Evolutionary conservation across 176 grass and related monocot genomes (phyloP).

Genomic region (Zizania latifolia): DNA sequence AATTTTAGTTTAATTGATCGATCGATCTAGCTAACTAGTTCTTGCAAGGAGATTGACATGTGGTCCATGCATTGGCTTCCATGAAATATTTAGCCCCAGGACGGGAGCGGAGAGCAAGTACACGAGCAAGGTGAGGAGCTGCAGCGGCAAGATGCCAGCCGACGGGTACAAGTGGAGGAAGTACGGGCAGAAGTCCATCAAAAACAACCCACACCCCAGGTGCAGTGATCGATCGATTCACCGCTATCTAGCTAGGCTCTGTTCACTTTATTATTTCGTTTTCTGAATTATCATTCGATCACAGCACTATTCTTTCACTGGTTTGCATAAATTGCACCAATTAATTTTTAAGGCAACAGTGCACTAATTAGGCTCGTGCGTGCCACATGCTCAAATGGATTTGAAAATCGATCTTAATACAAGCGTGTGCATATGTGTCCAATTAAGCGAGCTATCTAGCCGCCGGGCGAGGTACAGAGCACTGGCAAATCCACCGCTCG

Average conservation of each 20-base stretch:
- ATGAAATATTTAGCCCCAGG: conserved; percentile 10
- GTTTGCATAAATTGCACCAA: neutral
- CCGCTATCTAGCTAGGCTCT: neutral
- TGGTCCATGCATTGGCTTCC: neutral
- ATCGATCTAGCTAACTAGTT: neutral
- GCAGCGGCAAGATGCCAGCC: conserved; percentile 38
- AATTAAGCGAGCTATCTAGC: neutral
- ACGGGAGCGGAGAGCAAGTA: conserved; percentile 41
- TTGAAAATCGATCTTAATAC: neutral
- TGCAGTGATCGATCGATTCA: conserved; percentile 2
- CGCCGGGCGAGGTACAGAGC: neutral
- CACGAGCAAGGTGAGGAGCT: conserved; percentile 47
- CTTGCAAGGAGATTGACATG: neutral
- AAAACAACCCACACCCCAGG: conserved; percentile 75
- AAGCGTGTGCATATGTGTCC: neutral
- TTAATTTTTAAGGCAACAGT: neutral
- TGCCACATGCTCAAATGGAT: neutral
- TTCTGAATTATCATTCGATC: neutral
- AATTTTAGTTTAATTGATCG: neutral
- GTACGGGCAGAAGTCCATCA: conserved; percentile 81
- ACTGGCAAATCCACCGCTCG: no score
- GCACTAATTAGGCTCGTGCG: neutral
- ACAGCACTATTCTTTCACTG: neutral
- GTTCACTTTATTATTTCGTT: neutral
- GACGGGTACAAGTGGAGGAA: conserved; percentile 86